Evolutionary conservation across 768 basidiomycete genomes (phyloP).

Genomic region (Trametes cubensis): DNA sequence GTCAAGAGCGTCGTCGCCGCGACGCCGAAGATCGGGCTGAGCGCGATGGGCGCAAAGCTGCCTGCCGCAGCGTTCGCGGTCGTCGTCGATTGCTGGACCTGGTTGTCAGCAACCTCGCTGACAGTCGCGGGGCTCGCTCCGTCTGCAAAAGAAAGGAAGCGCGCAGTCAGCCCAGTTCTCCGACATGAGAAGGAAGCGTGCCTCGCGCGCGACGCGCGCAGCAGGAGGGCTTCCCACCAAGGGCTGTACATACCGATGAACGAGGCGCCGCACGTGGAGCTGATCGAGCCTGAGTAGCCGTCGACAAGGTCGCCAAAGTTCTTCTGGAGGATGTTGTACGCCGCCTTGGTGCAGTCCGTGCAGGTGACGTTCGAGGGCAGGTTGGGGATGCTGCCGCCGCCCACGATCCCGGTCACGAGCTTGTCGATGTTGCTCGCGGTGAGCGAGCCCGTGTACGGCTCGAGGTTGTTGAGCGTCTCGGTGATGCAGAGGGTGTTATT

Average conservation of each 20-base stretch:
- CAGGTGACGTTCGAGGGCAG: conserved; percentile 34
- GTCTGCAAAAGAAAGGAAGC: conserved; percentile 24
- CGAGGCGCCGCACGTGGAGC: conserved; percentile 33
- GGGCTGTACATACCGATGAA: conserved; percentile 33
- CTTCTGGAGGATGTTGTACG: conserved; percentile 33
- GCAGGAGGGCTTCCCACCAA: background rate
- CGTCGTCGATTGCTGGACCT: conserved; percentile 12
- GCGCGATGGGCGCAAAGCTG: conserved; percentile 10
- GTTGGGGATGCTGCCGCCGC: conserved; percentile 21
- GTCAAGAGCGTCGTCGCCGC: conserved; percentile 23
- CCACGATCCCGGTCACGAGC: conserved; percentile 19
- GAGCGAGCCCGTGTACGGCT: conserved; percentile 40
- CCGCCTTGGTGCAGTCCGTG: conserved; percentile 38
- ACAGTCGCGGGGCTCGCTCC: conserved; percentile 33
- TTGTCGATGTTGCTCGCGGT: conserved; percentile 27
- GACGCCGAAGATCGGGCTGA: conserved; percentile 19
- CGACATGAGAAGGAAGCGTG: background rate
- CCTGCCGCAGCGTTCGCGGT: conserved; percentile 15
- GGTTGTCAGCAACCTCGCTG: conserved; percentile 30
- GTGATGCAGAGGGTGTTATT: conserved; percentile 56
- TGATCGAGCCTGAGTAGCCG: conserved; percentile 23
- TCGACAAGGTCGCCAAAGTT: conserved; percentile 28
- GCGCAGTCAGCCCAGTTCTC: background rate
- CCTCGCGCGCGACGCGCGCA: background rate
- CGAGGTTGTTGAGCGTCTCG: conserved; percentile 55